phyloP scores from a whole-genome alignment of 768 basidiomycete species.

The Mycena galericulata region DNA sequence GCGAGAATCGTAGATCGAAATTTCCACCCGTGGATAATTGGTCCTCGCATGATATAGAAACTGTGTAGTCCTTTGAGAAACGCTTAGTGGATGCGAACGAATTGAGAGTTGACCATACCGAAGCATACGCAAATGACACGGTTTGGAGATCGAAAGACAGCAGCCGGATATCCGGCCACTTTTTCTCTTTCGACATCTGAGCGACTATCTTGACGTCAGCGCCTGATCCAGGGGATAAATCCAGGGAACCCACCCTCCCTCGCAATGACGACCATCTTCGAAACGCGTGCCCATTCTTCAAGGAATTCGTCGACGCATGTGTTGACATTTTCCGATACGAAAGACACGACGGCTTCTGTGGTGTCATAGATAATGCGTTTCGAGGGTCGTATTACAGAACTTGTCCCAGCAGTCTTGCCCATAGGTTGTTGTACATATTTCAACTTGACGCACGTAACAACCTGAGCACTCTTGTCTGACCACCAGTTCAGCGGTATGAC shows the following conservation, averaged over 20 bases:
- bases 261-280: constrained; percentile 94
- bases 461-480: constrained; percentile 84
- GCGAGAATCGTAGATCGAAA: constrained; percentile 81
- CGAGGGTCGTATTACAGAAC: constrained; percentile 82
- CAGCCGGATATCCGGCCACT: constrained; percentile 82
- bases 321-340: constrained; percentile 87
- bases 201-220: constrained; percentile 63
- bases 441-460: constrained; percentile 91
- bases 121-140: constrained; percentile 88
- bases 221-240: constrained; percentile 13
- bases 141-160: constrained; percentile 93
- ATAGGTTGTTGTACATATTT: constrained; percentile 91
- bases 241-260: constrained; percentile 73
- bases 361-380: constrained; percentile 93
- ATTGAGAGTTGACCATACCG: constrained; percentile 49
- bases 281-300: constrained; percentile 93
- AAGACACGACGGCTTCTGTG: constrained; percentile 88
- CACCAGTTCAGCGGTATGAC: constrained; percentile 94
- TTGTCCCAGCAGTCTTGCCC: constrained; percentile 72
- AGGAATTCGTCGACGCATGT: constrained; percentile 91
- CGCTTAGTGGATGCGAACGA: constrained; percentile 1
- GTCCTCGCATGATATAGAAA: constrained; percentile 83
- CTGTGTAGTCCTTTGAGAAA: constrained; percentile 74
- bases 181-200: constrained; percentile 80
- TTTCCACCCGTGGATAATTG: constrained; percentile 78